phyloP scores from a whole-genome alignment of 2,329 filamentous ascomycete species.

The Pestalotiopsis fici region DNA sequence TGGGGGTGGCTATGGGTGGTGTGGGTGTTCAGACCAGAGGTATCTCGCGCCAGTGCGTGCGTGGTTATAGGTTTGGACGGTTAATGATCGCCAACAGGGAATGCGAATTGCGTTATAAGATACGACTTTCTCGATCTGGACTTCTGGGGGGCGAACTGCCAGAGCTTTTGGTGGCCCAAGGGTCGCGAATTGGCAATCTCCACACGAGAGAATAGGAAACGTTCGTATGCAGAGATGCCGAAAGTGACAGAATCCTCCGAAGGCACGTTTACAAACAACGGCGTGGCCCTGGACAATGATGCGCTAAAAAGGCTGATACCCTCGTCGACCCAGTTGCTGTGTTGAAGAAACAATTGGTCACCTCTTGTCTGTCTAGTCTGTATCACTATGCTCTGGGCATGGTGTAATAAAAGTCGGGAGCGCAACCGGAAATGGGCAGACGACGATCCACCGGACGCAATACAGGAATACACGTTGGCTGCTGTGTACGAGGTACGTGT shows the following conservation, averaged over 20 bases:
- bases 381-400: neutral
- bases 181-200: constrained; percentile 7
- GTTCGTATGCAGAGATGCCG: neutral
- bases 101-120: constrained; percentile 1
- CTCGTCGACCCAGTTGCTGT: neutral
- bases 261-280: neutral
- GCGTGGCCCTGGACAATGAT: neutral
- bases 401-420: neutral
- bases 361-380: neutral
- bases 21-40: neutral
- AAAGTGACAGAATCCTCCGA: neutral
- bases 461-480: neutral
- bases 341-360: neutral
- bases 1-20: no score
- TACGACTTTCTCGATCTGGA: neutral
- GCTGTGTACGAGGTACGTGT: no score
- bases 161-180: neutral
- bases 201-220: constrained; percentile 2
- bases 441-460: neutral
- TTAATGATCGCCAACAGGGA: constrained; percentile 11
- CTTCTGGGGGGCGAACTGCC: neutral
- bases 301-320: constrained; percentile 7
- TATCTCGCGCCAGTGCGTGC: neutral
- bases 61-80: neutral
- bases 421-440: neutral